These are phyloP conservation scores for Terana coerulea DNA, from an alignment of 768 basidiomycete genomes.

Conservation along the genomic window DNA sequence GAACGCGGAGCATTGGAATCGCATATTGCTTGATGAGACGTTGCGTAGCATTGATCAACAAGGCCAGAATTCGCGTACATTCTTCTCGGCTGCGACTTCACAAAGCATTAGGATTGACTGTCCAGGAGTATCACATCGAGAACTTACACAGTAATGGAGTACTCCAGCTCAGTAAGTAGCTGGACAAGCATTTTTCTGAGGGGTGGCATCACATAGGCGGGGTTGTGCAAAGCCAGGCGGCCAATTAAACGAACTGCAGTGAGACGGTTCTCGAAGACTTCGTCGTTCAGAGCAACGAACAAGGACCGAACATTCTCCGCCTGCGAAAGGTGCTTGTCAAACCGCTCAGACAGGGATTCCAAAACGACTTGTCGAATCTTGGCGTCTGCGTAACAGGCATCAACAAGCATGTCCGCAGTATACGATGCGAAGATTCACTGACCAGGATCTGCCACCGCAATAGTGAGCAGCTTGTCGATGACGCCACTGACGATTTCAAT, in stretches of 20 bases:
- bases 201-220: constrained; percentile 98
- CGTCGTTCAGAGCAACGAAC: constrained; percentile 97
- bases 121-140: constrained; percentile 21
- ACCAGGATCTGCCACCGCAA: constrained; percentile 97
- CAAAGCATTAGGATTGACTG: constrained; percentile 7
- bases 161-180: constrained; percentile 93
- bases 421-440: constrained; percentile 11
- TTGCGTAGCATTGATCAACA: constrained; percentile 88
- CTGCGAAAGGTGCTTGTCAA: constrained; percentile 96
- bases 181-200: constrained; percentile 94
- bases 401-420: too few relatives aligned
- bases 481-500: constrained; percentile 98
- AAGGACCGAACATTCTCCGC: constrained; percentile 97
- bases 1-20: constrained; percentile 88
- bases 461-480: constrained; percentile 92
- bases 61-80: constrained; percentile 83
- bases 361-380: constrained; percentile 85
- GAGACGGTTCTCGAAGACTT: constrained; percentile 89
- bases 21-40: constrained; percentile 95
- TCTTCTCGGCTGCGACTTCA: constrained; percentile 88
- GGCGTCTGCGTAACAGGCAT: constrained; percentile 61
- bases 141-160: constrained; percentile 85
- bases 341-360: constrained; percentile 82
- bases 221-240: constrained; percentile 90
- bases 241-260: constrained; percentile 92